Conservation (phyloP, 768 basidiomycete genomes). For the Boletellus emodensis region DNA sequence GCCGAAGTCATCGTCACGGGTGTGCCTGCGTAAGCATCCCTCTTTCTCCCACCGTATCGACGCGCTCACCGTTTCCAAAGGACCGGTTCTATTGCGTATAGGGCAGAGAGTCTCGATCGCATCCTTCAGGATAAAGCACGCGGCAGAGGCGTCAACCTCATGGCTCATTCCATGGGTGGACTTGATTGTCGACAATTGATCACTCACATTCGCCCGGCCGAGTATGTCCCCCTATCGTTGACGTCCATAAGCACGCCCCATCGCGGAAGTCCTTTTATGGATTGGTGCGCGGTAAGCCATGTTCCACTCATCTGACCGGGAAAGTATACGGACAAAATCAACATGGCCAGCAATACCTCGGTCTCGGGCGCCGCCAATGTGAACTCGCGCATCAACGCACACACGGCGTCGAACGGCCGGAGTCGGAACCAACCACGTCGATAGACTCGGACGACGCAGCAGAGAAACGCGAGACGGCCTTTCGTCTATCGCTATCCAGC, state of each 20-base stretch:
- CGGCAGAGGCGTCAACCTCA: slow-evolving; percentile 83
- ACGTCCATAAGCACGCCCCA: slow-evolving; percentile 93
- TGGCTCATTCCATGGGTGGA: slow-evolving; percentile 98
- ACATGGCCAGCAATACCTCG: slow-evolving; percentile 72
- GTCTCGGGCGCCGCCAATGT: slow-evolving; percentile 68
- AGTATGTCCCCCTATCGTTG: slow-evolving; percentile 83
- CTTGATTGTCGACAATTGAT: slow-evolving; percentile 93
- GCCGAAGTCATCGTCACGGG: slow-evolving; percentile 95
- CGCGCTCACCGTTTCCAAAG: slow-evolving; percentile 36
- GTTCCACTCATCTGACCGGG: slow-evolving; percentile 4
- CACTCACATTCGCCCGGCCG: slow-evolving; percentile 72
- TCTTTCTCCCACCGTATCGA: not conserved
- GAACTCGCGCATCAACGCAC: slow-evolving; percentile 5
- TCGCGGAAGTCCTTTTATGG: slow-evolving; percentile 97
- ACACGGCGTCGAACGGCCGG: not conserved
- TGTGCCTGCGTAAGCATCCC: slow-evolving; percentile 74
- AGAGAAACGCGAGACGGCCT: slow-evolving; percentile 31
- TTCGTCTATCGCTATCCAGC: slow-evolving; percentile 52
- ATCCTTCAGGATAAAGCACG: slow-evolving; percentile 61
- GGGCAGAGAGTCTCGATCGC: slow-evolving; percentile 71
- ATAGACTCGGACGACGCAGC: not conserved
- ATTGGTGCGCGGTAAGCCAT: slow-evolving; percentile 83
- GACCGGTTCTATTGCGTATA: slow-evolving; percentile 83
- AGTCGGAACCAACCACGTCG: not conserved
- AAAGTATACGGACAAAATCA: slow-evolving; percentile 12